Percentiles rank a stretch among this genome's conserved stretches.
phyloP scores from a whole-genome alignment of 148 eudicot species.

The Cornus florida region DNA sequence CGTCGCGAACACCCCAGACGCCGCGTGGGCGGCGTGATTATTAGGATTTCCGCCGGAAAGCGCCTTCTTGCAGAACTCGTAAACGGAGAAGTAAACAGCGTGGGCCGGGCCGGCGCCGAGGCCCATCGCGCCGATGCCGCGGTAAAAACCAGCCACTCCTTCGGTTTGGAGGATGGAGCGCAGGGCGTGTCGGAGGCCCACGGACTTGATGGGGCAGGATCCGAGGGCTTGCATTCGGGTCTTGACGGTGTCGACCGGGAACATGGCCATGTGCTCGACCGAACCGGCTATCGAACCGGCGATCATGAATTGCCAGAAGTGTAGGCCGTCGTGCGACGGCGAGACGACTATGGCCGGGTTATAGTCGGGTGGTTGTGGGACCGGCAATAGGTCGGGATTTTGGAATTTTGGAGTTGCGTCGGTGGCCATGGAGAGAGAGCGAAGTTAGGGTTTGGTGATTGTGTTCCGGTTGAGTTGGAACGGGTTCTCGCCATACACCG shows the following conservation, averaged over 20 bases:
- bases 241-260: constrained; percentile 82
- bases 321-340: constrained; percentile 67
- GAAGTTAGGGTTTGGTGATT: constrained; percentile 9
- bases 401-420: constrained; percentile 55
- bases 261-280: constrained; percentile 93
- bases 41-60: constrained; percentile 47
- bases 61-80: constrained; percentile 67
- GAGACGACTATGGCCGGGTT: constrained; percentile 28
- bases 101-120: constrained; percentile 98
- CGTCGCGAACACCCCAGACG: constrained; percentile 76
- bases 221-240: constrained; percentile 92
- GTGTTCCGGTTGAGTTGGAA: background rate
- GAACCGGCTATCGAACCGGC: constrained; percentile 90
- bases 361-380: constrained; percentile 38
- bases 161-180: constrained; percentile 55
- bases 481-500: constrained; percentile 14
- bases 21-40: constrained; percentile 61
- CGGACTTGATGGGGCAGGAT: constrained; percentile 71
- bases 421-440: constrained; percentile 33
- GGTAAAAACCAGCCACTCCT: constrained; percentile 67
- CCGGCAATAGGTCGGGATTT: constrained; percentile 52
- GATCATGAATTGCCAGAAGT: constrained; percentile 83
- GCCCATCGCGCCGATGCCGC: constrained; percentile 89
- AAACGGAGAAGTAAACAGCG: constrained; percentile 82
- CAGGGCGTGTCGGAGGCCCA: constrained; percentile 44